Percentiles rank a stretch among this genome's conserved stretches.
phyloP scores from a whole-genome alignment of 2,329 filamentous ascomycete genomes.

The Aureobasidium lini region DNA sequence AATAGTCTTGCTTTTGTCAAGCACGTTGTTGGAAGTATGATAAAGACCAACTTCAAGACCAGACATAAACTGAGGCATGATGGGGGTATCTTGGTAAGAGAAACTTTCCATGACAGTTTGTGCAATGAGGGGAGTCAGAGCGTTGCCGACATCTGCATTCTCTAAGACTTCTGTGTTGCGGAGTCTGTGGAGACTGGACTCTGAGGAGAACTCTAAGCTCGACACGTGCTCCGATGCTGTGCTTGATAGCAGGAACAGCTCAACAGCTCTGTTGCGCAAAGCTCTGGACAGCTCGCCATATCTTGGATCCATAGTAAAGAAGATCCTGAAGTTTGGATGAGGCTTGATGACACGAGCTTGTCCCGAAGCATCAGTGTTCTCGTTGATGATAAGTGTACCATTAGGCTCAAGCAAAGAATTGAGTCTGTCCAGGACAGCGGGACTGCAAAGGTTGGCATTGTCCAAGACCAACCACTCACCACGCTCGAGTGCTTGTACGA shows the following conservation, averaged over 20 bases:
- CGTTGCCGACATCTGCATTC: constrained; percentile 24
- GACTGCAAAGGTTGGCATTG: constrained; percentile 93
- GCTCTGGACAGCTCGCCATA: constrained; percentile 91
- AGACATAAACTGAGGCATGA: not conserved
- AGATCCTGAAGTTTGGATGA: constrained; percentile 82
- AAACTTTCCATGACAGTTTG: constrained; percentile 18
- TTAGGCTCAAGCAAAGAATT: constrained; percentile 92
- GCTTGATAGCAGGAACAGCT: constrained; percentile 60
- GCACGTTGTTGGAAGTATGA: not conserved
- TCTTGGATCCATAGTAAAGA: constrained; percentile 84
- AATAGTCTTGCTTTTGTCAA: not conserved
- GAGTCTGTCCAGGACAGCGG: constrained; percentile 85
- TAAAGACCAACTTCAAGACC: not conserved
- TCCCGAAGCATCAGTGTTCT: constrained; percentile 78
- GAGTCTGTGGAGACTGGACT: constrained; percentile 33
- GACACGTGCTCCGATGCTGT: not conserved
- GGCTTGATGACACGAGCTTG: constrained; percentile 72
- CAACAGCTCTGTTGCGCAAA: constrained; percentile 91
- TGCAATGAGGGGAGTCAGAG: not conserved
- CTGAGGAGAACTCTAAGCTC: constrained; percentile 25
- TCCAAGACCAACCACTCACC: constrained; percentile 93
- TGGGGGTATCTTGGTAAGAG: constrained; percentile 23
- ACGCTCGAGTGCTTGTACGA: constrained; percentile 76
- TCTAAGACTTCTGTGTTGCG: constrained; percentile 22
- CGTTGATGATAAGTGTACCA: constrained; percentile 82